Percentiles rank a stretch among this genome's conserved stretches.
These are phyloP conservation scores for Punica granatum DNA, from an alignment of 345 rosid genomes.

Conservation along the genomic window DNA sequence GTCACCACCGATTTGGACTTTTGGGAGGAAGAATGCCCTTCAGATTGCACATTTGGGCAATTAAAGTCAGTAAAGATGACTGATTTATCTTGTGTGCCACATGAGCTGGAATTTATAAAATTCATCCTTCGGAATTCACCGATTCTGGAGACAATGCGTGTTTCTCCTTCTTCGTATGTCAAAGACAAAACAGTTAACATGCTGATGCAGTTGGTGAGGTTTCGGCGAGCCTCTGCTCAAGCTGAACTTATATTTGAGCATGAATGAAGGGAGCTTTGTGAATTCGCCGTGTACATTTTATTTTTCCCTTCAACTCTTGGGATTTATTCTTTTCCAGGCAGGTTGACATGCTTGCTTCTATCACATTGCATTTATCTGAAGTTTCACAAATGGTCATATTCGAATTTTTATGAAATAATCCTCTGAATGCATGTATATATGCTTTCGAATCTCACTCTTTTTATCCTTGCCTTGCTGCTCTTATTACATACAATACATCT, in stretches of 20 bases:
- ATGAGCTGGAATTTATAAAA: constrained; percentile 77
- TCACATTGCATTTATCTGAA: neutral
- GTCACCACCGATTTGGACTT: constrained; percentile 49
- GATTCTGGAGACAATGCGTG: constrained; percentile 43
- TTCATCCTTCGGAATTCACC: constrained; percentile 71
- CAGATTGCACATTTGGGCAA: constrained; percentile 38
- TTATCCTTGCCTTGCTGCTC: neutral
- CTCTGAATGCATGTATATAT: neutral
- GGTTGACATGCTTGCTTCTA: neutral
- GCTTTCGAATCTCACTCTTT: neutral
- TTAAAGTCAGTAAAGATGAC: constrained; percentile 64
- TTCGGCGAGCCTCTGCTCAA: constrained; percentile 60
- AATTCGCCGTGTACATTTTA: neutral
- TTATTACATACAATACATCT: neutral
- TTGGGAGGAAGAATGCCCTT: constrained; percentile 47
- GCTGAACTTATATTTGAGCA: constrained; percentile 60
- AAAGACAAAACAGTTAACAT: constrained; percentile 48
- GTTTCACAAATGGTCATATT: neutral
- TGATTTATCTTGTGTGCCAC: constrained; percentile 58
- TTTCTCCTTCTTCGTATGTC: constrained; percentile 47
- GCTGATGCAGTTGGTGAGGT: constrained; percentile 64
- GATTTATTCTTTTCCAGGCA: neutral
- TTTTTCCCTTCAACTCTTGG: neutral
- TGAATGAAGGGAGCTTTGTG: constrained; percentile 24
- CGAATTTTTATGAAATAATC: neutral